A percentile compares a stretch with the other conserved stretches of the same genome.
Evolutionary conservation across 2,329 filamentous ascomycete genomes (phyloP).

Genomic region (Didymella arachidicola): DNA sequence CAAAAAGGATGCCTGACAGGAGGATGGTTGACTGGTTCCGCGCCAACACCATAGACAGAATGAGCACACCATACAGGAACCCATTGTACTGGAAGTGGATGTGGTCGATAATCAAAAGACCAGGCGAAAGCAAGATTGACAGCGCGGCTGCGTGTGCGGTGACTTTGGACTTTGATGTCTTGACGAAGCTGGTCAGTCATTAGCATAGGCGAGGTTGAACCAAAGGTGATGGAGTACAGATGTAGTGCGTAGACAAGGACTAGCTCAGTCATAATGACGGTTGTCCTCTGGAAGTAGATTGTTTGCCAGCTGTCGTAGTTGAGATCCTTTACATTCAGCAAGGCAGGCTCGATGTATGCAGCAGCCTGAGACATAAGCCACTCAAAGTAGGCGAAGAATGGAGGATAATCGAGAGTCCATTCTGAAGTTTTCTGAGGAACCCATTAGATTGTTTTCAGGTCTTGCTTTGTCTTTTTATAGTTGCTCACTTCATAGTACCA

Average conservation of each 20-base stretch:
- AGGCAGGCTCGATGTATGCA: slow-evolving; percentile 76
- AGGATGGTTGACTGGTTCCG: slow-evolving; percentile 78
- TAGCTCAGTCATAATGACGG: slow-evolving; percentile 85
- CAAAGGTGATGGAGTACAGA: slow-evolving; percentile 58
- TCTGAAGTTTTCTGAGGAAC: slow-evolving; percentile 78
- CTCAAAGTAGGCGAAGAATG: slow-evolving; percentile 98
- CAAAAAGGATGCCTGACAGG: slow-evolving; percentile 82
- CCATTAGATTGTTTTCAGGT: slow-evolving; percentile 23
- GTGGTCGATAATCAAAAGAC: slow-evolving; percentile 95
- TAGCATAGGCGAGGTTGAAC: slow-evolving; percentile 14
- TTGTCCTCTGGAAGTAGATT: slow-evolving; percentile 88
- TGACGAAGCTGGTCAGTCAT: slow-evolving; percentile 68
- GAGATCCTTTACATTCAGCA: slow-evolving; percentile 83
- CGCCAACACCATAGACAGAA: slow-evolving; percentile 85
- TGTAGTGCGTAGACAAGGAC: slow-evolving; percentile 84
- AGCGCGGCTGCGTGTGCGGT: slow-evolving; percentile 86
- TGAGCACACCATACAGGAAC: slow-evolving; percentile 88
- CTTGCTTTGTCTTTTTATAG: neutral
- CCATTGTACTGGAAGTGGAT: slow-evolving; percentile 99
- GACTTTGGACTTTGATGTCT: slow-evolving; percentile 75
- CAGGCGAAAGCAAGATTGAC: slow-evolving; percentile 89
- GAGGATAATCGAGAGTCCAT: slow-evolving; percentile 99
- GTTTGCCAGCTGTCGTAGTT: slow-evolving; percentile 93
- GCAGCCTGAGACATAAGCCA: slow-evolving; percentile 87
- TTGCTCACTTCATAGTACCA: slow-evolving; percentile 86